Base-by-base conservation (phyloP, 192 early-diverging fungal species). In the Backusella liffmaniae region DNA sequence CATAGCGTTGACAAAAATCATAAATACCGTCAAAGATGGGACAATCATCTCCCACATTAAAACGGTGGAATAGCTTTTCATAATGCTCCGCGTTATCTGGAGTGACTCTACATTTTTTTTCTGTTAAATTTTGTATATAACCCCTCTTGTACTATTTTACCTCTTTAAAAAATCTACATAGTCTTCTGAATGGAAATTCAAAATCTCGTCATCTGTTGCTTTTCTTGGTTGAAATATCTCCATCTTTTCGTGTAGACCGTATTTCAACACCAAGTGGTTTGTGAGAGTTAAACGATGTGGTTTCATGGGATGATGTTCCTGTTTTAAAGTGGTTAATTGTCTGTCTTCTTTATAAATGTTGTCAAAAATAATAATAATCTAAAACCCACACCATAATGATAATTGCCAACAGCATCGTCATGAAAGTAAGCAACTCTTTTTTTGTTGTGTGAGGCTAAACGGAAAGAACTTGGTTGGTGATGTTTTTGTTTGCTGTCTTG, bases 21-120 rank as follows among this genome's bases (percentile, higher is more conserved):
- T 93, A 99, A 82, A 98, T 89, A 9, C 98, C 98, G 68, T 96
- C 95, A 85, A 97, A 99, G 10, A 98, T 93, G 4, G 98, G 98
- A 74, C 97, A 98, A 84, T 99, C 98, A 71, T 99, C 98, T 12
- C 96, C 95, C 23, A 99, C 92, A 74, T 99, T 99, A 81, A 95
- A 94, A 53, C 89, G 84, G 18, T 85, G 79, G 62, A 91, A 91
- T 36, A 89, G 77, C 30, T 87, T 85, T 73, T 84, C 79, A 73
- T 88, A 87, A 51, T 72, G 80, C 76, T 88, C 88, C 82, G 80
- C 82, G 78, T 91, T 94, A 30, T 91, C 92, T 0, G 92, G 91
- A 1, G 93, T 94, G 0, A 95, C 91, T 74, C 88, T 89, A 59
- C 1, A 12, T 59, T 9, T 59, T 2, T 42, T 9, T 59, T 59